Evolutionary conservation across 257 asterid genomes (phyloP).

Genomic region (Nicotiana tabacum): DNA sequence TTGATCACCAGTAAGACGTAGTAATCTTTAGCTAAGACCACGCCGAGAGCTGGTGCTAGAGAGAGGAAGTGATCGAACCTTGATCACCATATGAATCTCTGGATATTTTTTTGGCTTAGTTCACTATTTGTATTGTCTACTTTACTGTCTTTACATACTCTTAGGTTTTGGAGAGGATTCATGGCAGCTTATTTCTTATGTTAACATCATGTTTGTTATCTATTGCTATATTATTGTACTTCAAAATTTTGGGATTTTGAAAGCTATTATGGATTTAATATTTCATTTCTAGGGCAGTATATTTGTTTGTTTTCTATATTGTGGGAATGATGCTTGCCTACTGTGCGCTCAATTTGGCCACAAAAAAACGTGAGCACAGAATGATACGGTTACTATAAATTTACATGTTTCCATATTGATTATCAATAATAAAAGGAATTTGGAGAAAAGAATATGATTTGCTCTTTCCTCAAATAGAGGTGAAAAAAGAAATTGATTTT

Average conservation of each 20-base stretch:
- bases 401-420: too few species aligned
- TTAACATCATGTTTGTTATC: background rate
- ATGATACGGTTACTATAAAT: too few species aligned
- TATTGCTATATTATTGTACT: background rate
- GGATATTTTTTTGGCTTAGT: background rate
- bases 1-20: background rate
- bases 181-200: background rate
- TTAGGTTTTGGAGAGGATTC: background rate
- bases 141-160: background rate
- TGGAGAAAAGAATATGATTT: too few species aligned
- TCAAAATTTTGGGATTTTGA: background rate
- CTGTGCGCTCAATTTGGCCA: too few species aligned
- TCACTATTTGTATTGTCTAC: background rate
- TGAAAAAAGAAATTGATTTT: too few species aligned
- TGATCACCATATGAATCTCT: constrained; percentile 4
- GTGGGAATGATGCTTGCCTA: too few species aligned
- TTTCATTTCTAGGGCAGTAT: background rate
- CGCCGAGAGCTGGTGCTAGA: background rate
- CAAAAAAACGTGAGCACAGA: too few species aligned
- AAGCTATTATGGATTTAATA: background rate
- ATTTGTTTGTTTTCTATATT: background rate
- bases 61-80: background rate
- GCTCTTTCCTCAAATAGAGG: too few species aligned
- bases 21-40: background rate
- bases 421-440: too few species aligned